phyloP scores from a whole-genome alignment of 306 rosid genomes.

The Acacia crassicarpa region DNA sequence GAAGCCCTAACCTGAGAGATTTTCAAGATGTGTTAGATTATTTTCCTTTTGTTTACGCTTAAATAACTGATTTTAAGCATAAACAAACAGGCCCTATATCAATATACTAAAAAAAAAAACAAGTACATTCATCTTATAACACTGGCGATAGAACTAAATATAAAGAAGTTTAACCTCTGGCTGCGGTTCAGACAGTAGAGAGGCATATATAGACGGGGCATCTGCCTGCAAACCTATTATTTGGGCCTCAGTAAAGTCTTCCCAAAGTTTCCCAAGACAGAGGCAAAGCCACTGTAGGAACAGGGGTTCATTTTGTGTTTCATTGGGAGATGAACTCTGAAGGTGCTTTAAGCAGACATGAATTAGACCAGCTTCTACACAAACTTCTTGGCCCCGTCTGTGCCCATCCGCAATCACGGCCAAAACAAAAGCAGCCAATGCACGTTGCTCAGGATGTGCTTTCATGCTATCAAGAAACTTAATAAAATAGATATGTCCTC shows the following conservation, averaged over 20 bases:
- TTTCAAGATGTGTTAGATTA: neutral
- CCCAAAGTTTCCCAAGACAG: conserved; percentile 97
- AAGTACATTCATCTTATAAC: neutral
- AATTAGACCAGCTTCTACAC: conserved; percentile 75
- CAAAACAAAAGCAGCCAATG: conserved; percentile 98
- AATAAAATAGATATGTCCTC: conserved; percentile 89
- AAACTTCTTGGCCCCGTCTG: conserved; percentile 96
- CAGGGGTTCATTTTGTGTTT: conserved; percentile 82
- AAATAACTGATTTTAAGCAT: neutral
- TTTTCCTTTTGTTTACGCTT: neutral
- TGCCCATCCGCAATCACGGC: conserved; percentile 98
- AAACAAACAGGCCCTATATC: neutral
- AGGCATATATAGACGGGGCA: conserved; percentile 70
- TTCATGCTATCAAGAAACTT: conserved; percentile 94
- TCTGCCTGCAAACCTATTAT: conserved; percentile 73
- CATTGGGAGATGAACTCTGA: conserved; percentile 82
- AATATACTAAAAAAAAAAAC: conserved; percentile 6
- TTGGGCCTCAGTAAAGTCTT: conserved; percentile 86
- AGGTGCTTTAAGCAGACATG: conserved; percentile 90
- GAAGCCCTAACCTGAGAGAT: conserved; percentile 92
- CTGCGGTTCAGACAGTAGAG: conserved; percentile 80
- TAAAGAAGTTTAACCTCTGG: conserved; percentile 73
- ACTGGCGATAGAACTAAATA: conserved; percentile 12
- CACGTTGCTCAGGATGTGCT: conserved; percentile 93
- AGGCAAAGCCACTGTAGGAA: conserved; percentile 99